Conservation (phyloP, 805 yeast species). For the Wickerhamiella sergipiensis region DNA sequence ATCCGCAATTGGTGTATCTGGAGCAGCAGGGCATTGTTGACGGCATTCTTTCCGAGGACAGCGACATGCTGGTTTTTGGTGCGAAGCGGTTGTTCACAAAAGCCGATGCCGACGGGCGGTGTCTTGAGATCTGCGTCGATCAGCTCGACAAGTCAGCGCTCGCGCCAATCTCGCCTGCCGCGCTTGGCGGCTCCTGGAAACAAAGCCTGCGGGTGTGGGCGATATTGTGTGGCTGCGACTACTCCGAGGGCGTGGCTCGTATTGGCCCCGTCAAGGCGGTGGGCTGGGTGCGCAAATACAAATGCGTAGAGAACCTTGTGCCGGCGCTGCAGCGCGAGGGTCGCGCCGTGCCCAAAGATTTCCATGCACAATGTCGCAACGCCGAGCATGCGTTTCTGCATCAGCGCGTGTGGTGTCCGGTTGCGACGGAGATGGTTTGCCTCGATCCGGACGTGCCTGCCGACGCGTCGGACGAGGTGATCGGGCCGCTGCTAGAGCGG, state of each 20-base stretch:
- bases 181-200: not conserved
- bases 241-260: conserved; percentile 71
- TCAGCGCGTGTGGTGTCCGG: conserved; percentile 77
- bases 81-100: conserved; percentile 66
- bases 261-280: conserved; percentile 74
- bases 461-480: conserved; percentile 22
- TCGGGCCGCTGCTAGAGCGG: conserved; percentile 28
- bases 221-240: conserved; percentile 91
- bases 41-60: conserved; percentile 86
- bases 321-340: conserved; percentile 47
- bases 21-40: conserved; percentile 63
- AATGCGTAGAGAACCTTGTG: conserved; percentile 42
- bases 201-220: conserved; percentile 50
- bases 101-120: conserved; percentile 52
- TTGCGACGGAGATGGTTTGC: conserved; percentile 33
- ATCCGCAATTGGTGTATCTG: conserved; percentile 86
- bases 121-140: conserved; percentile 52
- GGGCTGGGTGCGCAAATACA: conserved; percentile 37
- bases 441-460: conserved; percentile 33
- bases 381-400: conserved; percentile 73
- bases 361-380: conserved; percentile 42
- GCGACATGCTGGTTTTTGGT: conserved; percentile 85
- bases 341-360: conserved; percentile 42
- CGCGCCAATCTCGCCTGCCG: not conserved
- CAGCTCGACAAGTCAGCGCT: conserved; percentile 29